Evolutionary conservation across 2,329 filamentous ascomycete genomes (phyloP).

Genomic region (Corinectria fuckeliana): DNA sequence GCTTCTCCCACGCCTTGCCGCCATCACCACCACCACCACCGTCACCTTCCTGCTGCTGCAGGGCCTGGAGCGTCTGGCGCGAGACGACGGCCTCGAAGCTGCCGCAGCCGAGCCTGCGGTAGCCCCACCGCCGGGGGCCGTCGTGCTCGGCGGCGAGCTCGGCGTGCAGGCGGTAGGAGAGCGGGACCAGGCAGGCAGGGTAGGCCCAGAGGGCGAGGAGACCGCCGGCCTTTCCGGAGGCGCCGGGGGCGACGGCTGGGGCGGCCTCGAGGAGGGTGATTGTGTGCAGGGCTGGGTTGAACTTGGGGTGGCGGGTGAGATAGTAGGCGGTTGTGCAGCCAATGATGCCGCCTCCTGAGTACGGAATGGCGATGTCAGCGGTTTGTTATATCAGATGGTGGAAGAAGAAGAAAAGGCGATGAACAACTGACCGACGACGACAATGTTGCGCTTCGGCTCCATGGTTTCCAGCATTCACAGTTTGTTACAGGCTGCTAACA

Average conservation of each 20-base stretch:
- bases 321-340: slow-evolving; percentile 92
- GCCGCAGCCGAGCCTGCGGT: slow-evolving; percentile 79
- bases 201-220: slow-evolving; percentile 93
- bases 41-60: slow-evolving; percentile 31
- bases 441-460: slow-evolving; percentile 52
- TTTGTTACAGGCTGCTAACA: not conserved
- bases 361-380: slow-evolving; percentile 18
- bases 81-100: slow-evolving; percentile 53
- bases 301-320: slow-evolving; percentile 83
- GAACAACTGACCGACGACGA: slow-evolving; percentile 54
- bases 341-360: slow-evolving; percentile 87
- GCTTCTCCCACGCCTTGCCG: slow-evolving; percentile 63
- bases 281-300: slow-evolving; percentile 74
- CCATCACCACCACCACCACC: slow-evolving; percentile 22
- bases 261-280: slow-evolving; percentile 89
- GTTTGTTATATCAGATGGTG: slow-evolving; percentile 6
- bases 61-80: slow-evolving; percentile 42
- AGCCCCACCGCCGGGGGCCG: slow-evolving; percentile 84
- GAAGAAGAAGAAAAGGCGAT: not conserved
- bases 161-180: slow-evolving; percentile 84
- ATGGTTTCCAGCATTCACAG: slow-evolving; percentile 28
- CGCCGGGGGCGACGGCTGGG: slow-evolving; percentile 82
- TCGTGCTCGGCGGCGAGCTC: slow-evolving; percentile 85
- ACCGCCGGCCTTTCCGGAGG: slow-evolving; percentile 93
- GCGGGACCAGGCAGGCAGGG: slow-evolving; percentile 79